Evolutionary conservation across 176 grass and related monocot genomes (phyloP).

Genomic region (Raddia distichophylla): DNA sequence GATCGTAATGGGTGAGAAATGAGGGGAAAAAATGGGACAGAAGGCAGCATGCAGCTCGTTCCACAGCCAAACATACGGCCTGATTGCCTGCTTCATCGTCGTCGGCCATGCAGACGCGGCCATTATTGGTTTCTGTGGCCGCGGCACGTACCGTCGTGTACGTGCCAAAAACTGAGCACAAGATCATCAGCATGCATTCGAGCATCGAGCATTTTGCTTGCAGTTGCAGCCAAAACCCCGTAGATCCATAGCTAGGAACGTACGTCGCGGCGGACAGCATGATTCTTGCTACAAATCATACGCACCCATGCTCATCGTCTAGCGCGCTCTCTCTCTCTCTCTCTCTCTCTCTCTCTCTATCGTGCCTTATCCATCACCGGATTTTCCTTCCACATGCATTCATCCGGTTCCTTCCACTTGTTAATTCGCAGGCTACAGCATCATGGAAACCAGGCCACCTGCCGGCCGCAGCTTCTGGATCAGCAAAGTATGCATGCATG

Average conservation of each 20-base stretch:
- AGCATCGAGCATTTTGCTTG: no score
- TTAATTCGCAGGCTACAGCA: conserved; percentile 21
- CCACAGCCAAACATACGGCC: not conserved
- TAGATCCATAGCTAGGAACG: no score
- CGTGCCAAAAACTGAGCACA: not conserved
- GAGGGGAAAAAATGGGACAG: no score
- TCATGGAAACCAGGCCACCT: not conserved
- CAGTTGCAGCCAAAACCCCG: conserved; percentile 33
- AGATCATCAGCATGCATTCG: not conserved
- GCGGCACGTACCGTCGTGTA: not conserved
- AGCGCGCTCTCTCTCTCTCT: no score
- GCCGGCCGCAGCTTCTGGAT: not conserved
- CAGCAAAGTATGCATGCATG: not conserved
- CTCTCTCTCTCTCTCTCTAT: no score
- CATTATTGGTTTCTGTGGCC: not conserved
- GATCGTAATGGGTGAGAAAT: no score
- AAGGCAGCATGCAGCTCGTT: no score
- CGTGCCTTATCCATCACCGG: not conserved
- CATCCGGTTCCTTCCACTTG: not conserved
- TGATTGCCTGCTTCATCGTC: not conserved
- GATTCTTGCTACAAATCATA: conserved; percentile 43
- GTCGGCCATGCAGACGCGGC: no score
- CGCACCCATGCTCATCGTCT: not conserved
- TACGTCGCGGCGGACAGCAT: conserved; percentile 28
- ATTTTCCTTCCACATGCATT: not conserved